phyloP scores from a whole-genome alignment of 108 stramenopile genomes.

The Heterococcus sp. region DNA sequence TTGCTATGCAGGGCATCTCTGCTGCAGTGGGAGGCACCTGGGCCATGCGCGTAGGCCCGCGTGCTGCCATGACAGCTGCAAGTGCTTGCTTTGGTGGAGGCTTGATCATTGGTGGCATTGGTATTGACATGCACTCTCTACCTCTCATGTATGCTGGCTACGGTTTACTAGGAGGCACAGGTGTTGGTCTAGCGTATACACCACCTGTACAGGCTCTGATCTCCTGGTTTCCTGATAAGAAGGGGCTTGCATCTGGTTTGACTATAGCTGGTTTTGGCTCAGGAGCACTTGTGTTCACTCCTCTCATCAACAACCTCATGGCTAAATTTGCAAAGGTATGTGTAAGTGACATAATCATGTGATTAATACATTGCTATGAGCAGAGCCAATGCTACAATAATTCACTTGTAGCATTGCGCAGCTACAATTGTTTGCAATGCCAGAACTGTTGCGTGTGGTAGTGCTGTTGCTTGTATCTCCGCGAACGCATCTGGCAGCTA shows the following conservation, averaged over 20 bases:
- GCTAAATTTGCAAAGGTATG: conserved; percentile 52
- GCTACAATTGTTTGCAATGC: no score
- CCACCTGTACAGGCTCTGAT: conserved; percentile 72
- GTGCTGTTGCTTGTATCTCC: no score
- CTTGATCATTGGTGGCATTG: conserved; percentile 48
- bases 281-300: conserved; percentile 75
- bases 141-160: conserved; percentile 73
- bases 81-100: conserved; percentile 64
- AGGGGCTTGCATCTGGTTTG: conserved; percentile 73
- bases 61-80: conserved; percentile 37
- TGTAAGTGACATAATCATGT: no score
- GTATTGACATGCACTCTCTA: conserved; percentile 63
- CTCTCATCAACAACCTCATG: conserved; percentile 62
- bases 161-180: conserved; percentile 70
- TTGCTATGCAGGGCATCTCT: conserved; percentile 68
- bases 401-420: no score
- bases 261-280: conserved; percentile 75
- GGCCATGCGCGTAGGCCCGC: conserved; percentile 61
- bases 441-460: no score
- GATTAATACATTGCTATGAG: no score
- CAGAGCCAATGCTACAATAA: no score
- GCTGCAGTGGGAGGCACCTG: conserved; percentile 66
- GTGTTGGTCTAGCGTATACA: conserved; percentile 74
- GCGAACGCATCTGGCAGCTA: no score
- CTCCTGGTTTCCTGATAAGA: conserved; percentile 79